Evolutionary conservation across 2,329 filamentous ascomycete species (phyloP), one percentile per base, ranked within the genome.

Genomic region (Sporothrix globosa): DNA sequence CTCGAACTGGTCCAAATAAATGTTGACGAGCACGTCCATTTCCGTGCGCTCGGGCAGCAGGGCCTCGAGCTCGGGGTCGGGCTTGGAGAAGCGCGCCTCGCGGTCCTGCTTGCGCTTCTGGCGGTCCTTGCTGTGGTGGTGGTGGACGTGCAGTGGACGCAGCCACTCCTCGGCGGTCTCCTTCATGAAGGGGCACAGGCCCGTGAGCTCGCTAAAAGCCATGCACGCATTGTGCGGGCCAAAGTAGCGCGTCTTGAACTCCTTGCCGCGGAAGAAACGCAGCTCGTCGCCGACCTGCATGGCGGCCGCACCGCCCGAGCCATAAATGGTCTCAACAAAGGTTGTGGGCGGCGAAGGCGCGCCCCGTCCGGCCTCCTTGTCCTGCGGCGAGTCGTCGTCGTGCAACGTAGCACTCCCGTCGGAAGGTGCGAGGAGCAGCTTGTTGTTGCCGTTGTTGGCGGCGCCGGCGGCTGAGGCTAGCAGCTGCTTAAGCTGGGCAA

Each of bases 91-190:
- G 69, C 80, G 78, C 74, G 79, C 81, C 72, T 88, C 85, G 11
- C 86, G 82, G 50, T 87, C 84, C 73, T 84, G 81, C 72, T 83
- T 82, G 63, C 85, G 82, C 74, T 84, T 83, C 75, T 82, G 82
- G 66, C 86, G 83, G 74, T 88, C 86, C 78, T 88, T 88, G 73
- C 81, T 77, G 78, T 88, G 88, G 73, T 81, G 77, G 48, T 76
- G 81, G 73, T 86, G 84, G 34, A 87, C 81, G 50, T 86, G 85
- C 58, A 88, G 83, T 9, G 87, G 86, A 67, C 84, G 82, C 69
- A 89, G 81, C 85, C 86, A 88, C 76, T 88, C 85, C 68, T 88
- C 85, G 11, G 86, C 86, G 0, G 86, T 88, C 78, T 88, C 86
- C 73, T 84, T 85, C 87, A 89, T 88, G 71, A 88, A 88, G 17